Evolutionary conservation across 192 early-diverging fungal species (phyloP).

Genomic region (Coemansia sp.): DNA sequence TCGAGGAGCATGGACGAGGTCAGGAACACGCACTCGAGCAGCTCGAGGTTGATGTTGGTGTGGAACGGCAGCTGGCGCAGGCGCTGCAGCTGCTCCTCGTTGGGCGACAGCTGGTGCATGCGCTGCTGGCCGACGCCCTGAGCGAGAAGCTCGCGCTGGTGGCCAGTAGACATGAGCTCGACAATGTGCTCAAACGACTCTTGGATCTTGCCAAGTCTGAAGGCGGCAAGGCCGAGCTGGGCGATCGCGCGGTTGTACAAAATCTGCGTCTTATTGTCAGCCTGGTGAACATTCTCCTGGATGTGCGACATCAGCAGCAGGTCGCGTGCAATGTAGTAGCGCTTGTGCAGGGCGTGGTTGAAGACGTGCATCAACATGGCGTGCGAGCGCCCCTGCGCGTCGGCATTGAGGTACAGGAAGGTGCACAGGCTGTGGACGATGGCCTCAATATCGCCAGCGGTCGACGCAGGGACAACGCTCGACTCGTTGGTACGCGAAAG

Average conservation of each 20-base stretch:
- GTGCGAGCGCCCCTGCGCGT: constrained; percentile 84
- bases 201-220: constrained; percentile 90
- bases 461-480: constrained; percentile 50
- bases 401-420: constrained; percentile 85
- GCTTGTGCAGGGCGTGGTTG: constrained; percentile 96
- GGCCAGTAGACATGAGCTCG: constrained; percentile 84
- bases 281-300: constrained; percentile 89
- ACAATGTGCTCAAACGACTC: constrained; percentile 86
- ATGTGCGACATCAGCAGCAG: constrained; percentile 98
- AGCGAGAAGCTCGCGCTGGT: constrained; percentile 92
- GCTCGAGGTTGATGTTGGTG: constrained; percentile 99
- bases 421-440: constrained; percentile 85
- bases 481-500: constrained; percentile 56
- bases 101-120: constrained; percentile 80
- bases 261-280: constrained; percentile 91
- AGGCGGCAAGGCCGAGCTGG: constrained; percentile 95
- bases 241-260: constrained; percentile 96
- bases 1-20: constrained; percentile 97
- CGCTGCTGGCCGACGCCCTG: constrained; percentile 81
- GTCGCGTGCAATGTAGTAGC: constrained; percentile 91
- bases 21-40: constrained; percentile 96
- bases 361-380: constrained; percentile 98
- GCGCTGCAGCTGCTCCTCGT: constrained; percentile 91
- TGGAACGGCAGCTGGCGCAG: constrained; percentile 98
- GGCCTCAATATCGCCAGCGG: constrained; percentile 57